A percentile compares a stretch with the other conserved stretches of the same genome.
These are phyloP conservation scores for Danielozyma ontarioensis DNA, from an alignment of 805 yeast genomes.

Conservation along the genomic window DNA sequence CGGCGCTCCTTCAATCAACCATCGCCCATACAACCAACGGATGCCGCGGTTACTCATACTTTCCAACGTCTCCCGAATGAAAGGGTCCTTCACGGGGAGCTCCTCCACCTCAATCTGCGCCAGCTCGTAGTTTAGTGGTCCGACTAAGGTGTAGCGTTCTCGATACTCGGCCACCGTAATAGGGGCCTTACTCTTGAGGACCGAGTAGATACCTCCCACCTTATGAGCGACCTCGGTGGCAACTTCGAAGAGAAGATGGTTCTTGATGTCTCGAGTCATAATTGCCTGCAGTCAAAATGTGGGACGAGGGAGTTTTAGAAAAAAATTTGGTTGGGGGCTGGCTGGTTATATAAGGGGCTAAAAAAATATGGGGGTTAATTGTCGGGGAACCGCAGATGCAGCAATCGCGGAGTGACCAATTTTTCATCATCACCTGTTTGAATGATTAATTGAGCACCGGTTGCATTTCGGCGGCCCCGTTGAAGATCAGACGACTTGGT, in stretches of 20 bases:
- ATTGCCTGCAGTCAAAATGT: too few species aligned
- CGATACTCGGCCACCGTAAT: conserved; percentile 91
- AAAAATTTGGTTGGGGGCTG: too few species aligned
- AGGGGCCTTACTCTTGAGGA: conserved; percentile 93
- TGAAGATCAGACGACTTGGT: too few species aligned
- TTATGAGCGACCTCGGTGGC: conserved; percentile 98
- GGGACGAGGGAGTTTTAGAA: too few species aligned
- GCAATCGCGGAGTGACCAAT: too few species aligned
- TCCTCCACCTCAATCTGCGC: conserved; percentile 83
- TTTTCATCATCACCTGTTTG: too few species aligned
- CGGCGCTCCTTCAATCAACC: conserved; percentile 98
- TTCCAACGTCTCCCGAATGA: conserved; percentile 58
- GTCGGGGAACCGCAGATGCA: too few species aligned
- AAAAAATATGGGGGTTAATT: too few species aligned
- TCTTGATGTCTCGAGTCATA: conserved; percentile 80
- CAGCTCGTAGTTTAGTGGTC: conserved; percentile 72
- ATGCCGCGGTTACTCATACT: conserved; percentile 83
- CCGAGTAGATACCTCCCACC: conserved; percentile 97
- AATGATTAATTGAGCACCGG: too few species aligned
- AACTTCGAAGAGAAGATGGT: conserved; percentile 85
- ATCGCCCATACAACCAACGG: conserved; percentile 80
- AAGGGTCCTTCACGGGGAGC: conserved; percentile 50
- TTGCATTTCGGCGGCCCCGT: too few species aligned
- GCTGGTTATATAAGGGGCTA: too few species aligned
- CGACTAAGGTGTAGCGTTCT: conserved; percentile 79